phyloP scores from a whole-genome alignment of 192 early-diverging fungal species.

The Coemansia sp. region DNA sequence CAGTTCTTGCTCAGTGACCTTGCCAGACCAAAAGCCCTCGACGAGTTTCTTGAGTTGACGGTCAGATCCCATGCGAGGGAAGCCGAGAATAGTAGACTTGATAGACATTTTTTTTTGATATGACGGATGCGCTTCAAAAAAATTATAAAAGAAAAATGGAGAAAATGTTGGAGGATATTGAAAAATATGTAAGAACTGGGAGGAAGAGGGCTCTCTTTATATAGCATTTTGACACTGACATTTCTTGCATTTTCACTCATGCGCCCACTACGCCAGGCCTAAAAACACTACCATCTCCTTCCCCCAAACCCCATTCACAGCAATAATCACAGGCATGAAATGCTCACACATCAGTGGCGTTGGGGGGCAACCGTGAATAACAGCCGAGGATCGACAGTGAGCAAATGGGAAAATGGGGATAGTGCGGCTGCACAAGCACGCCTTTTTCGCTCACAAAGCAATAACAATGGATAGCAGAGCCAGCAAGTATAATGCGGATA shows the following conservation, averaged over 20 bases:
- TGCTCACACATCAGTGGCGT: constrained; percentile 22
- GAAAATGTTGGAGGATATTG: constrained; percentile 8
- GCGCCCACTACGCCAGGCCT: not conserved
- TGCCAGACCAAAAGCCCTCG: constrained; percentile 91
- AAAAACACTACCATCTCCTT: not conserved
- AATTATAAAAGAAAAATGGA: not conserved
- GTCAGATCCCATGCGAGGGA: constrained; percentile 93
- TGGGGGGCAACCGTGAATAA: constrained; percentile 6
- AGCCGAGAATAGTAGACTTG: constrained; percentile 70
- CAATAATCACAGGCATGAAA: constrained; percentile 13
- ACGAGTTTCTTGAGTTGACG: constrained; percentile 96
- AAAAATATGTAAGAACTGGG: constrained; percentile 3
- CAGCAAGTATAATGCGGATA: constrained; percentile 1
- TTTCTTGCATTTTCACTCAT: constrained; percentile 3
- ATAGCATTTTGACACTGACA: constrained; percentile 1
- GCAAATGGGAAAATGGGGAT: constrained; percentile 9
- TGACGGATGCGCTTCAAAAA: not conserved
- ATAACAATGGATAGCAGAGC: not conserved
- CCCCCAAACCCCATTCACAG: constrained; percentile 11
- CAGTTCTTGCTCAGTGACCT: constrained; percentile 75
- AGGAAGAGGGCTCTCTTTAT: not conserved
- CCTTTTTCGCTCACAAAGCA: not conserved
- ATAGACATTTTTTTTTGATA: constrained; percentile 38
- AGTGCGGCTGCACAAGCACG: not conserved
- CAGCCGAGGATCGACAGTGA: constrained; percentile 8